Evolutionary conservation across 2,329 filamentous ascomycete genomes (phyloP).

Genomic region (Arthrinium puccinioides): DNA sequence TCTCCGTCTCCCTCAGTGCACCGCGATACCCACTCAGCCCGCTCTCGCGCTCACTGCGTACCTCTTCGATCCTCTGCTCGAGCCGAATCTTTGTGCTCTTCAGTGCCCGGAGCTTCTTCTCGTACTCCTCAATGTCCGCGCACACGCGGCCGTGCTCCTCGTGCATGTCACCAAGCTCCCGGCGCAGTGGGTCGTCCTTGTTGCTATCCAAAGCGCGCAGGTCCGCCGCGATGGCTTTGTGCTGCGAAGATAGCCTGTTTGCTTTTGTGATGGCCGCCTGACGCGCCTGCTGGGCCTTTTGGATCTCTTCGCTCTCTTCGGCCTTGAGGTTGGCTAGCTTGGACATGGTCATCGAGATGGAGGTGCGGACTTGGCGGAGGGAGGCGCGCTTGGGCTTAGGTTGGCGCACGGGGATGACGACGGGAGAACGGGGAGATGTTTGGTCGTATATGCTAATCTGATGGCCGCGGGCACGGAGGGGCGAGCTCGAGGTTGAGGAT

Average conservation of each 20-base stretch:
- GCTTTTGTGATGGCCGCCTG: slow-evolving; percentile 52
- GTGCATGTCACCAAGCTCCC: slow-evolving; percentile 53
- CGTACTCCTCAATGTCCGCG: slow-evolving; percentile 58
- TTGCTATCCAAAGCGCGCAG: slow-evolving; percentile 47
- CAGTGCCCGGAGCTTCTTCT: slow-evolving; percentile 55
- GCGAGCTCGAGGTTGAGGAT: slow-evolving; percentile 8
- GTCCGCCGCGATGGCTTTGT: slow-evolving; percentile 41
- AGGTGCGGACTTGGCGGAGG: slow-evolving; percentile 55
- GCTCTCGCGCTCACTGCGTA: slow-evolving; percentile 60
- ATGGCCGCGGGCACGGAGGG: slow-evolving; percentile 10
- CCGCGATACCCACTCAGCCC: slow-evolving; percentile 65
- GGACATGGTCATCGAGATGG: slow-evolving; percentile 55
- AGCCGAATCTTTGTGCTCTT: slow-evolving; percentile 54
- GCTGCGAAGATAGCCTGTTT: slow-evolving; percentile 42
- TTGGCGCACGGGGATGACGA: slow-evolving; percentile 54
- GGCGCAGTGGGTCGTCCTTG: slow-evolving; percentile 49
- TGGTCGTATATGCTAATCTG: slow-evolving; percentile 23
- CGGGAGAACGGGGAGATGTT: slow-evolving; percentile 11
- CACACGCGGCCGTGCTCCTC: slow-evolving; percentile 46
- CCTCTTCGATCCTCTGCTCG: slow-evolving; percentile 51
- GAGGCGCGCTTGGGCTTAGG: slow-evolving; percentile 46
- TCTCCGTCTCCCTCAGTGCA: slow-evolving; percentile 59
- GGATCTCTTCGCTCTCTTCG: slow-evolving; percentile 58
- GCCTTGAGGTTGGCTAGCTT: slow-evolving; percentile 59
- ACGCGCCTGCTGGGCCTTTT: slow-evolving; percentile 47